Evolutionary conservation across 495 filamentous ascomycete genomes (phyloP).

Genomic region (Aspergillus bridgeri): DNA sequence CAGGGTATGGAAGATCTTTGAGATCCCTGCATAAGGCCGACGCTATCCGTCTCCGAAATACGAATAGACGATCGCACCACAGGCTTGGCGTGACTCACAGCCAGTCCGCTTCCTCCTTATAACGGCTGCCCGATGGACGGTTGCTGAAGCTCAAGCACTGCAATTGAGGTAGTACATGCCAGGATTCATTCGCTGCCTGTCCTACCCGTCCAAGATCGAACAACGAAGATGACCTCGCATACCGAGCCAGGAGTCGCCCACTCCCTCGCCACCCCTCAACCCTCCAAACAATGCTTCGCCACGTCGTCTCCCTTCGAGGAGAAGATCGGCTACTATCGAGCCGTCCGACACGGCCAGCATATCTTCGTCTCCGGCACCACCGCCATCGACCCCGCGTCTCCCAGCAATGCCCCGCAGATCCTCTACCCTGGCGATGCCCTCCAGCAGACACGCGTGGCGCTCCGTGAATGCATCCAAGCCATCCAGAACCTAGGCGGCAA

Average conservation of each 20-base stretch:
- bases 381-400: slow-evolving; percentile 34
- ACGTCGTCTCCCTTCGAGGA: slow-evolving; percentile 44
- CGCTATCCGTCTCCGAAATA: neutral
- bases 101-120: neutral
- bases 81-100: slow-evolving; percentile 6
- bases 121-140: neutral
- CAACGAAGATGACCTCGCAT: neutral
- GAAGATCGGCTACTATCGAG: slow-evolving; percentile 45
- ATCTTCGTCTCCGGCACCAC: slow-evolving; percentile 50
- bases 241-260: neutral
- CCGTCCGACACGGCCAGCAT: slow-evolving; percentile 38
- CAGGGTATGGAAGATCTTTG: neutral
- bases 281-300: slow-evolving; percentile 25
- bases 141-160: neutral
- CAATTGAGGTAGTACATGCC: neutral
- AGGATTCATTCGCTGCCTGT: neutral
- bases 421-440: slow-evolving; percentile 38
- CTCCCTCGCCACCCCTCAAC: neutral
- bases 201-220: neutral
- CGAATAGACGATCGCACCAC: neutral
- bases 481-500: slow-evolving; percentile 39
- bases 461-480: slow-evolving; percentile 39
- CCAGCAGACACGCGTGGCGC: slow-evolving; percentile 35
- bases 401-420: slow-evolving; percentile 30
- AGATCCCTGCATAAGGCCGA: neutral